These are phyloP conservation scores for Kregervanrija fluxuum DNA, from an alignment of 805 yeast species.

Conservation along the genomic window DNA sequence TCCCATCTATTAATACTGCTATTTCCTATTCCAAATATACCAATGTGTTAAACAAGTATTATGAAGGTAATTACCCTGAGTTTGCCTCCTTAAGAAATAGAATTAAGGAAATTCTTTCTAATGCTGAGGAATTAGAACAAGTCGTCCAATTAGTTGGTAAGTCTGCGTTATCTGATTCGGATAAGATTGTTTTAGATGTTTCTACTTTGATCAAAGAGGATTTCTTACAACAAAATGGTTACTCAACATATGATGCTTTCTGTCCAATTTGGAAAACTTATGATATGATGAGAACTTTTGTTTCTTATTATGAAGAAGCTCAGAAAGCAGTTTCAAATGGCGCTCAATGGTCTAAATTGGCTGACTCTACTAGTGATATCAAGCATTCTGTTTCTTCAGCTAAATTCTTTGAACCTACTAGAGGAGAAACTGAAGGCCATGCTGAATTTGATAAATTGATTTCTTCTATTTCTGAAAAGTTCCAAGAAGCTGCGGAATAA, in stretches of 20 bases:
- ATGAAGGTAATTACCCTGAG: conserved; percentile 81
- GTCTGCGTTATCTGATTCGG: conserved; percentile 93
- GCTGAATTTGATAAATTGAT: conserved; percentile 73
- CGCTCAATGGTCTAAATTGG: conserved; percentile 86
- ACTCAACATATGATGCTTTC: conserved; percentile 96
- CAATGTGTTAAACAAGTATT: conserved; percentile 74
- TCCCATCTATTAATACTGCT: conserved; percentile 96
- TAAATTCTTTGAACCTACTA: conserved; percentile 92
- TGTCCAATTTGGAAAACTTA: conserved; percentile 99
- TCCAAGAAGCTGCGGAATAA: conserved; percentile 91
- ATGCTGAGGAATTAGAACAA: conserved; percentile 98
- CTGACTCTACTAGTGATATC: conserved; percentile 84
- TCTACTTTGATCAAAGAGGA: conserved; percentile 91
- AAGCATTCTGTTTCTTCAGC: conserved; percentile 92
- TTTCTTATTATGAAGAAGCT: conserved; percentile 91
- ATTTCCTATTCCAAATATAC: conserved; percentile 97
- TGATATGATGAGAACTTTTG: conserved; percentile 95
- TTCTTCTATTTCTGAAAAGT: conserved; percentile 74
- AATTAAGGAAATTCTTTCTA: conserved; percentile 89
- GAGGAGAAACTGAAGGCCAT: conserved; percentile 74
- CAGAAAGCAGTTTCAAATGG: conserved; percentile 94
- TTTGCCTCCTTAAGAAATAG: conserved; percentile 86
- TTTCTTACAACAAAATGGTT: conserved; percentile 98
- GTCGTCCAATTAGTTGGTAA: conserved; percentile 99
- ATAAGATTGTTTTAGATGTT: conserved; percentile 93